These are phyloP conservation scores for Hypericum androsaemum DNA, from an alignment of 345 rosid genomes.

Conservation along the genomic window DNA sequence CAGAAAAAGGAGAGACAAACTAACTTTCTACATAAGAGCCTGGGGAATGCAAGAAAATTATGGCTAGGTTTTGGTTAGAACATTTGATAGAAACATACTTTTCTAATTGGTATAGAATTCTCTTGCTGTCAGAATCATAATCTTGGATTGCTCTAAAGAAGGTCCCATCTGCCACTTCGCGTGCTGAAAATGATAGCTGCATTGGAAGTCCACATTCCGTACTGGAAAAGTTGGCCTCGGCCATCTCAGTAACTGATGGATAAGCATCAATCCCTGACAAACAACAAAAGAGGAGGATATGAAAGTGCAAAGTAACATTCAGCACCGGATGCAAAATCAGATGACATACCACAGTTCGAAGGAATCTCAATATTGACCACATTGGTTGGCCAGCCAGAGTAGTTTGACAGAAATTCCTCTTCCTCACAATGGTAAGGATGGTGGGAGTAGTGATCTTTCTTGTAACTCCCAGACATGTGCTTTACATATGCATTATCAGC, in stretches of 20 bases:
- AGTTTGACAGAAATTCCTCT: constrained; percentile 61
- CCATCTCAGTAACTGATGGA: constrained; percentile 54
- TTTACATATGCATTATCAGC: constrained; percentile 58
- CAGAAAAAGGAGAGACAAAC: too few species aligned
- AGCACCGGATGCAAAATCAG: constrained; percentile 4
- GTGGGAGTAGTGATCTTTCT: constrained; percentile 42
- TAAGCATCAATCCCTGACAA: constrained; percentile 48
- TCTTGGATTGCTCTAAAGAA: constrained; percentile 90
- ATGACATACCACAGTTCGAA: constrained; percentile 51
- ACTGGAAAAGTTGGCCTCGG: constrained; percentile 54
- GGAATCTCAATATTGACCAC: constrained; percentile 89
- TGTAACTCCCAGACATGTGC: constrained; percentile 53
- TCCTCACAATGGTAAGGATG: constrained; percentile 65
- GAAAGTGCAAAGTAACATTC: constrained; percentile 12
- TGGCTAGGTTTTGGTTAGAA: neutral
- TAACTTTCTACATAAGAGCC: neutral
- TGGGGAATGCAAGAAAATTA: neutral
- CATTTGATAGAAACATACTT: constrained; percentile 29
- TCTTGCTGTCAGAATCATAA: constrained; percentile 92
- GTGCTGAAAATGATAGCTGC: constrained; percentile 86
- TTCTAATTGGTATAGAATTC: constrained; percentile 59
- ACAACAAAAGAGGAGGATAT: constrained; percentile 15
- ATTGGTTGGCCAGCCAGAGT: constrained; percentile 98
- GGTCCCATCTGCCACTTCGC: constrained; percentile 92
- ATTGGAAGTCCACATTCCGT: constrained; percentile 90